phyloP scores from a whole-genome alignment of 805 yeast species.

The Hanseniaspora lachancei region DNA sequence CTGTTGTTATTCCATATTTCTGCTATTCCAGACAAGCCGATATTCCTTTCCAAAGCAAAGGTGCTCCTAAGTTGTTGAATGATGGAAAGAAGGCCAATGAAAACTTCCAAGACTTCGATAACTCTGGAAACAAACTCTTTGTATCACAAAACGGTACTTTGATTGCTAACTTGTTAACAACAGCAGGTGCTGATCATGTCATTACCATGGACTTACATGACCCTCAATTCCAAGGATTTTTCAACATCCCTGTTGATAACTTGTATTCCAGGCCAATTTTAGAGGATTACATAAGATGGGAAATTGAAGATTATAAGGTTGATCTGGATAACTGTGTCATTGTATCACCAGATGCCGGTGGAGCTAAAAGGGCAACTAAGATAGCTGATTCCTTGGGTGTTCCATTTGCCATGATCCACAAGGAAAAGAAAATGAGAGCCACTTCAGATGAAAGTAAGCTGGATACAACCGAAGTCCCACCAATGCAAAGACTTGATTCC shows the following conservation, averaged over 20 bases:
- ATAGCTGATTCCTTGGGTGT: conserved; percentile 82
- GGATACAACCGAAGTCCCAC: conserved; percentile 15
- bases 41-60: conserved; percentile 65
- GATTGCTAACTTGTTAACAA: conserved; percentile 70
- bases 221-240: conserved; percentile 95
- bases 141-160: conserved; percentile 89
- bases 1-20: conserved; percentile 84
- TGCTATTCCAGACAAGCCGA: conserved; percentile 96
- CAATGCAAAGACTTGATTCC: conserved; percentile 15
- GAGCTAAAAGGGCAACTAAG: conserved; percentile 92
- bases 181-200: conserved; percentile 92
- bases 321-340: conserved; percentile 51
- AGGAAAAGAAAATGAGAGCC: conserved; percentile 54
- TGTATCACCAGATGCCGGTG: conserved; percentile 98
- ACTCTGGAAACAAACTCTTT: conserved; percentile 81
- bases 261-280: conserved; percentile 76
- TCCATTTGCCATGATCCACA: conserved; percentile 88
- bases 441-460: conserved; percentile 21
- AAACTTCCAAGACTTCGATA: conserved; percentile 27
- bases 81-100: conserved; percentile 9
- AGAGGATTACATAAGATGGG: conserved; percentile 67
- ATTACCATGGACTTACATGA: conserved; percentile 98
- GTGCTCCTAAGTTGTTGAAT: conserved; percentile 42
- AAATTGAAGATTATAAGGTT: conserved; percentile 56
- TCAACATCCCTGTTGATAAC: conserved; percentile 92